phyloP scores from a whole-genome alignment of 768 basidiomycete species.

The Termitomyces sp. region DNA sequence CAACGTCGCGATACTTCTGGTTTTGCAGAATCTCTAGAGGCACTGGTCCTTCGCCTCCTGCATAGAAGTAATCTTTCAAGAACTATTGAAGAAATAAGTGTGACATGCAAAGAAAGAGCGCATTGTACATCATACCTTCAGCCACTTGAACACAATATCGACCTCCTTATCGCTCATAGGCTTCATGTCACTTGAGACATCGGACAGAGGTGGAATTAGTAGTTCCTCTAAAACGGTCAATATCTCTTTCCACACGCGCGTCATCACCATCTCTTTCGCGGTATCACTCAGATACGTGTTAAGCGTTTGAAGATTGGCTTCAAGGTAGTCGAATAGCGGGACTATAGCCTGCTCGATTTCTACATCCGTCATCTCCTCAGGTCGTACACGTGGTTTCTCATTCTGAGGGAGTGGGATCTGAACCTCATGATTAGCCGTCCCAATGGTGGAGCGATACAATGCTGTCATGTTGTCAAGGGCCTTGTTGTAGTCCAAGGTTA shows the following conservation, averaged over 20 bases:
- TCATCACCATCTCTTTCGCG: conserved; percentile 90
- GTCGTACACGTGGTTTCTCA: conserved; percentile 74
- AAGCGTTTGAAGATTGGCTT: conserved; percentile 85
- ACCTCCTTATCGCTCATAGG: conserved; percentile 93
- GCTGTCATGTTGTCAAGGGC: conserved; percentile 78
- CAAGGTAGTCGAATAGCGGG: conserved; percentile 94
- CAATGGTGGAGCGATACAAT: conserved; percentile 76
- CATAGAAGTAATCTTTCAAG: conserved; percentile 91
- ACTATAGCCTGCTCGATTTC: conserved; percentile 93
- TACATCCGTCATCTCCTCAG: conserved; percentile 82
- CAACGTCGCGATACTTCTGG: conserved; percentile 87
- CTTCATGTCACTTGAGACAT: conserved; percentile 83
- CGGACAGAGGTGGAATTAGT: conserved; percentile 86
- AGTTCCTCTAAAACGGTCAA: conserved; percentile 79
- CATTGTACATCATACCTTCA: conserved; percentile 54
- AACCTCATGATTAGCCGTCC: conserved; percentile 60
- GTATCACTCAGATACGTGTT: conserved; percentile 82
- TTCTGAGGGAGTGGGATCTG: conserved; percentile 68
- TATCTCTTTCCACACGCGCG: conserved; percentile 94
- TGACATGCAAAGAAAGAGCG: neutral
- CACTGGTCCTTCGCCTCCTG: conserved; percentile 87
- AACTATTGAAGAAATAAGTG: conserved; percentile 46
- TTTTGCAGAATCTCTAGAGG: conserved; percentile 85
- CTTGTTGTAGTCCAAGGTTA: conserved; percentile 80
- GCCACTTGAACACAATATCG: conserved; percentile 98